These are phyloP conservation scores for Penstemon newberryi DNA, from an alignment of 257 asterid species.

Conservation along the genomic window DNA sequence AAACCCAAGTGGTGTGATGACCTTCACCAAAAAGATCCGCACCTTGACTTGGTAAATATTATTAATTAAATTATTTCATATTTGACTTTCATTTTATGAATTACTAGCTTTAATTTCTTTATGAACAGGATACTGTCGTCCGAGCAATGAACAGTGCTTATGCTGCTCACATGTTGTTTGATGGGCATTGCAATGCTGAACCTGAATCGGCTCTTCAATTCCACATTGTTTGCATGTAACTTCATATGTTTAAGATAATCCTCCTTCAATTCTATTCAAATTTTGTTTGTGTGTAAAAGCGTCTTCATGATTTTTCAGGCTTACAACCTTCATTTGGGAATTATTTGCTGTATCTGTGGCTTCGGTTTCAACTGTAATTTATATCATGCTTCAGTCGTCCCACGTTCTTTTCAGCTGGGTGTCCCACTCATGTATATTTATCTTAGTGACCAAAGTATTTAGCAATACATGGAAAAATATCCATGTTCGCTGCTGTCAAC, in stretches of 20 bases:
- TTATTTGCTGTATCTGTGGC: slow-evolving; percentile 59
- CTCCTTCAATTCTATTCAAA: slow-evolving; percentile 12
- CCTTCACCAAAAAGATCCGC: slow-evolving; percentile 51
- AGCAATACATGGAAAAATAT: slow-evolving; percentile 56
- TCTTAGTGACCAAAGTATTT: slow-evolving; percentile 45
- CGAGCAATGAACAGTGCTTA: slow-evolving; percentile 75
- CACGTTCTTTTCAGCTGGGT: slow-evolving; percentile 45
- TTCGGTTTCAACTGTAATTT: slow-evolving; percentile 60
- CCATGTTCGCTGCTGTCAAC: slow-evolving; percentile 67
- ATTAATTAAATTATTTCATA: slow-evolving; percentile 9
- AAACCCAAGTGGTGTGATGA: slow-evolving; percentile 81
- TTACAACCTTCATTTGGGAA: slow-evolving; percentile 55
- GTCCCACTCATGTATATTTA: slow-evolving; percentile 39
- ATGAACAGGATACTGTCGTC: slow-evolving; percentile 63
- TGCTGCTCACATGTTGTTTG: slow-evolving; percentile 58
- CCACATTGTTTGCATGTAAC: slow-evolving; percentile 52
- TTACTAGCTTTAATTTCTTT: slow-evolving; percentile 18
- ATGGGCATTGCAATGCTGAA: slow-evolving; percentile 39
- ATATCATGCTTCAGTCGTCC: slow-evolving; percentile 59
- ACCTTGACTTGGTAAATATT: slow-evolving; percentile 65
- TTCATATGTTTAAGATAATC: slow-evolving; percentile 25
- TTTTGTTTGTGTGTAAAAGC: slow-evolving; percentile 27
- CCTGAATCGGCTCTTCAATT: slow-evolving; percentile 34
- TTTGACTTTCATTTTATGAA: slow-evolving; percentile 24
- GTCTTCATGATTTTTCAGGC: slow-evolving; percentile 54